phyloP scores from a whole-genome alignment of 495 filamentous ascomycete species.

The Astrothelium macrocarpum region DNA sequence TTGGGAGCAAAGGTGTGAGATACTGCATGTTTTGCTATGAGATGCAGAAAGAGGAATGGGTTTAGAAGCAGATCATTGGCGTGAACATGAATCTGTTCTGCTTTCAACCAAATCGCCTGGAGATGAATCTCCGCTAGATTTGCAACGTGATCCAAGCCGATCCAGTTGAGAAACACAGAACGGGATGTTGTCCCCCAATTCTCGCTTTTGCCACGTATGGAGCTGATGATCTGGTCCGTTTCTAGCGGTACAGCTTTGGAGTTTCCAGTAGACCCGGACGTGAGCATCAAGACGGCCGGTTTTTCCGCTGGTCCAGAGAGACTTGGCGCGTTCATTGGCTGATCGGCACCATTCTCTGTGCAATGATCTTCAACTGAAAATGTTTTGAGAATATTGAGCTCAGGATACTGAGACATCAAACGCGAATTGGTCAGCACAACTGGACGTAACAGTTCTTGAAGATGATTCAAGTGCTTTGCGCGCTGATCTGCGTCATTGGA shows the following conservation, averaged over 20 bases:
- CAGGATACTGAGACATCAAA: neutral
- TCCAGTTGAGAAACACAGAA: neutral
- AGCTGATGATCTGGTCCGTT: neutral
- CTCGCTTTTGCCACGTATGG: neutral
- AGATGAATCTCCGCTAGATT: neutral
- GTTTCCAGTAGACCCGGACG: neutral
- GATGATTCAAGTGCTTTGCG: neutral
- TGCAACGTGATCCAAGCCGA: neutral
- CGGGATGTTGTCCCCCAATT: neutral
- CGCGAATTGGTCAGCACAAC: neutral
- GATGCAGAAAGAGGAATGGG: neutral
- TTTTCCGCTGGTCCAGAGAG: too few species aligned
- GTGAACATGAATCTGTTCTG: neutral
- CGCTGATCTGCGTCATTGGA: neutral
- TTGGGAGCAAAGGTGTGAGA: neutral
- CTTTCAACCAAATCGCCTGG: neutral
- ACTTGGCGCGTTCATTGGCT: too few species aligned
- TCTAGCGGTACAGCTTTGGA: neutral
- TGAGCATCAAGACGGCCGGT: neutral
- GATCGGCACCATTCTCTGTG: too few species aligned
- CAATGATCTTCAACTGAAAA: neutral
- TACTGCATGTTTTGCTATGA: neutral
- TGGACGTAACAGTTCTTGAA: neutral
- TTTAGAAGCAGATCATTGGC: neutral
- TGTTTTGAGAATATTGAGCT: neutral